Evolutionary conservation across 2,329 filamentous ascomycete genomes (phyloP), one percentile per base, ranked within the genome.

Genomic region (Fusarium haematococcum): DNA sequence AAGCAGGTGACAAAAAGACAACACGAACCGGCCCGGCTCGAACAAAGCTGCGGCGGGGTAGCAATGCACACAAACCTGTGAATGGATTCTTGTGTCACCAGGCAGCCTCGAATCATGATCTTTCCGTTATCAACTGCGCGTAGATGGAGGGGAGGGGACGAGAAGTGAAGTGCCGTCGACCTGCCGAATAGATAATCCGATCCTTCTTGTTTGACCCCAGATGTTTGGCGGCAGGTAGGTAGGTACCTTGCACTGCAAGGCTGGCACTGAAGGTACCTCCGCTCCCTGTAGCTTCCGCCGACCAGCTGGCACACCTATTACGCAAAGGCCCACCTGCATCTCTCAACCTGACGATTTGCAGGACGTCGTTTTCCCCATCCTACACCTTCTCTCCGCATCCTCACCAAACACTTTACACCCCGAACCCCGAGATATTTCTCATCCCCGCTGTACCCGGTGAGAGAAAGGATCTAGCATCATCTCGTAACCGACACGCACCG

Each of bases 261-360:
- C 52, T 77, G 43, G 72, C 77, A 43, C 60, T 58, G 50, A 54
- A 73, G 75, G 74, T 78, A 78, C 76, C 66, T 77, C 65, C 50
- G 58, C 73, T 67, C 67, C 62, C 65, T 64, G 76, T 69, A 76
- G 68, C 74, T 76, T 74, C 75, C 68, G 68, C 56, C 67, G 66
- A 68, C 65, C 54, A 54, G 59, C 67, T 63, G 77, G 67, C 63
- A 69, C 77, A 77, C 72, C 80, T 78, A 83, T 83, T 83, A 83
- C 82, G 81, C 82, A 83, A 79, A 82, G 82, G 78, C 81, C 82
- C 82, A 83, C 82, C 74, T 81, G 75, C 79, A 77, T 75, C 74
- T 78, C 70, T 79, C 78, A 79, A 81, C 79, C 80, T 83, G 80
- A 81, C 78, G 77, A 81, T 81, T 81, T 81, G 80, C 75, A 80